Base-by-base conservation (phyloP, 192 early-diverging fungal species). In the Coemansia javaensis region DNA sequence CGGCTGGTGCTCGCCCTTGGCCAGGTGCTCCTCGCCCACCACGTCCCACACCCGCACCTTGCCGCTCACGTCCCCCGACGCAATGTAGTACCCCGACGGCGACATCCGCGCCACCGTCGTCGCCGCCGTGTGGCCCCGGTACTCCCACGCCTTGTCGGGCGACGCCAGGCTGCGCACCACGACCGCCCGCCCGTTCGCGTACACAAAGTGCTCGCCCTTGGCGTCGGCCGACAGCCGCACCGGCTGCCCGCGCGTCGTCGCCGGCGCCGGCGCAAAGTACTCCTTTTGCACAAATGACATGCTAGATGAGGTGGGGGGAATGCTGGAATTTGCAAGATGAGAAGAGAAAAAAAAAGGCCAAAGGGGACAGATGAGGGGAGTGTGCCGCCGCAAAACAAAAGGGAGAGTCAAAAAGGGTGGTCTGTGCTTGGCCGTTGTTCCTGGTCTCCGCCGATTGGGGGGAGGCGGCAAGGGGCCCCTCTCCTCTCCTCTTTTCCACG, bases 21-120 rank as follows among this genome's bases (percentile, higher is more conserved):
- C 59, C 24, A 89, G 83, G 32, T 94, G 88, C 44, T 85, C 84
- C 21, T 77, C 81, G 50, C 83, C 79, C 4, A 86, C 69, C 14
- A 89, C 80, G 55, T 95, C 96, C 96, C 96, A 98, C 35, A 98
- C 85, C 27, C 91, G 82, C 35, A 98, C 83, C 62, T 91, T 93
- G 31, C 96, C 96, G 5, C 20, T 13, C n/a, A 37, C 76, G 87
- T 90, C 94, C 56, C 89, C 96, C 31, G 94, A 97, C 1, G 93
- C 93, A 44, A 97, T 87, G 74, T 97, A 98, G 74, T 83, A 93
- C 38, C 96, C 93, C 51, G 85, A 88, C 3, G 96, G 92, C 25
- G 91, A 78, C 56, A 90, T 95, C 24, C 84, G 77, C 7, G 96
- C 96, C 20, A 93, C 92, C 5, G 88, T 93, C 1, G 87, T 79